Conservation (phyloP, 2,329 filamentous ascomycete species). For the Pseudogymnoascus sp. region DNA sequence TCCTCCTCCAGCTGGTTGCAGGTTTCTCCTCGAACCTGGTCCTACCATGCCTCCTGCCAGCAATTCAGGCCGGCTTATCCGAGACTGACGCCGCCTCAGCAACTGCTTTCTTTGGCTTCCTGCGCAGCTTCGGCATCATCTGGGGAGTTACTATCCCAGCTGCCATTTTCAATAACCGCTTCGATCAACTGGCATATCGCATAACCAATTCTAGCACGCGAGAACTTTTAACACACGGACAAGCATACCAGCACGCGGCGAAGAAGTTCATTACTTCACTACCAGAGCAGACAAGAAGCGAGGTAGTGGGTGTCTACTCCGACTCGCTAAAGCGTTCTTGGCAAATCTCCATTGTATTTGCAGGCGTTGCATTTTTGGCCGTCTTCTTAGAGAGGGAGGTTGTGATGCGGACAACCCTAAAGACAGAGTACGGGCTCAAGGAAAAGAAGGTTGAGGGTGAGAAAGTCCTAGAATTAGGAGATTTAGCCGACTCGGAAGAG, state of each 20-base stretch:
- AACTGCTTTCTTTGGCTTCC: constrained; percentile 29
- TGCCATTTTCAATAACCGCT: constrained; percentile 33
- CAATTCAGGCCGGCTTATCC: constrained; percentile 34
- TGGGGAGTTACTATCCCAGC: constrained; percentile 40
- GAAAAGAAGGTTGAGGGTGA: background rate
- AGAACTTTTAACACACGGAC: background rate
- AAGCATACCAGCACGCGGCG: background rate
- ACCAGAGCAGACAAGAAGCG: background rate
- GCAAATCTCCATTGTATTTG: constrained; percentile 13
- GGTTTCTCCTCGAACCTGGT: constrained; percentile 37
- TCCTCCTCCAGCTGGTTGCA: constrained; percentile 36
- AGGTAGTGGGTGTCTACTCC: constrained; percentile 31
- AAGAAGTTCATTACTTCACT: background rate
- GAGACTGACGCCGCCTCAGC: constrained; percentile 29
- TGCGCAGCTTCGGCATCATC: constrained; percentile 40
- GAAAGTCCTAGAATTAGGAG: background rate
- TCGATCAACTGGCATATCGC: background rate
- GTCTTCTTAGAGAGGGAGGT: constrained; percentile 15
- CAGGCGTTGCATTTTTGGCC: constrained; percentile 8
- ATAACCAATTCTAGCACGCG: background rate
- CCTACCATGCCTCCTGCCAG: constrained; percentile 36
- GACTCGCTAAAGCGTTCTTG: constrained; percentile 19
- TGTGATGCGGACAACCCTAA: constrained; percentile 11
- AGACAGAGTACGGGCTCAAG: constrained; percentile 16
- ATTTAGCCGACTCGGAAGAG: background rate